Evolutionary conservation across 306 rosid genomes (phyloP), one percentile per base, ranked within the genome.

Genomic region (Vigna unguiculata): DNA sequence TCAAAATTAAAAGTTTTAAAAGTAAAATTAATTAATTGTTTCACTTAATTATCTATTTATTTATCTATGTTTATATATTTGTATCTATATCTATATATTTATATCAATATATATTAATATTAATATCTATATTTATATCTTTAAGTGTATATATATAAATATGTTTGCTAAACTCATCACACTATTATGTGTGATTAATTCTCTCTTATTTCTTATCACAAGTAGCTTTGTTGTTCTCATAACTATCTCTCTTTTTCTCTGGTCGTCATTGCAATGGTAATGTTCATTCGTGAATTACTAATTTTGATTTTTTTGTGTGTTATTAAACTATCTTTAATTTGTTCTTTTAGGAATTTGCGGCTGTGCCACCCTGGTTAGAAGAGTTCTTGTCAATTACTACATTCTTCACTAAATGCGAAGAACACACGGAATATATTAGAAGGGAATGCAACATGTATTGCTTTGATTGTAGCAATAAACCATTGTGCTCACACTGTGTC

Each of bases 401-500:
- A 65, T 88, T 88, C 64, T 88, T 88, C 83, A 47, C 65, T 0
- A 13, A 20, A 8, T 86, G 90, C 36, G 25, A 67, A 13, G 2
- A 72, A 24, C 92, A 85, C 45, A 13, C 21, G 14, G 47, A 84
- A 24, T 30, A 19, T 4, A 14, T 80, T 2, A 83, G 68, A 47
- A 83, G 47, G 49, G 95, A 90, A 19, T 83, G 92, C 84, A 88
- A 90, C 77, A 75, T 72, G 84, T 86, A 22, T 45, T 90, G 95
- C 45, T 60, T 88, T 28, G 83, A 84, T 45, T 90, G 95, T 80
- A 20, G 30, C 1, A 52, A 49, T 17, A 46, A 16, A 13, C 78
- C 87, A 6, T 81, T 79, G 1, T 90, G 95, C 83, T 21, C 19
- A 34, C 28, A 58, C 6, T 90, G 92, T 75, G 66, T 73, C 14